A percentile compares a stretch with the other conserved stretches of the same genome.
Conservation (phyloP, 2,329 filamentous ascomycete genomes). For the Pyricularia pennisetigena region DNA sequence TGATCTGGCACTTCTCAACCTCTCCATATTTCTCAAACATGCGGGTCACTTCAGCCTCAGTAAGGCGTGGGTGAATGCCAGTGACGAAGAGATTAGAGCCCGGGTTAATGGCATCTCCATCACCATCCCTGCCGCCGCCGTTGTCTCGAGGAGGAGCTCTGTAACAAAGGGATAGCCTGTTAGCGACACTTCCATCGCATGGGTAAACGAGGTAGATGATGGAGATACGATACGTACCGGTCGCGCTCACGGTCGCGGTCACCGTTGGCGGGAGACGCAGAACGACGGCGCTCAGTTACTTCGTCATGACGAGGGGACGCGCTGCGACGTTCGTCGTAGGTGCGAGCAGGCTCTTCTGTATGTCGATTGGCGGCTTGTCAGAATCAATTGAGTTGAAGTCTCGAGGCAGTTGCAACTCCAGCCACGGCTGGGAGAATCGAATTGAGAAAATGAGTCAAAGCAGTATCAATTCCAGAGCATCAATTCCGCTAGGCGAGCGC, state of each 20-base stretch:
- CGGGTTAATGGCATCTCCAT: slow-evolving; percentile 65
- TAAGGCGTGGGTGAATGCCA: slow-evolving; percentile 87
- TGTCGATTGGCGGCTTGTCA: slow-evolving; percentile 9
- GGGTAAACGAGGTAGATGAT: not conserved
- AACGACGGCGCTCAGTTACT: slow-evolving; percentile 51
- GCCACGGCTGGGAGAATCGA: not conserved
- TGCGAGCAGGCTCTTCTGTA: slow-evolving; percentile 53
- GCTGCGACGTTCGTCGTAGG: slow-evolving; percentile 57
- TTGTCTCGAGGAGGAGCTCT: slow-evolving; percentile 40
- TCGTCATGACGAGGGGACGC: slow-evolving; percentile 58
- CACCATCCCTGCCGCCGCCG: slow-evolving; percentile 27
- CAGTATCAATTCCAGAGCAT: not conserved
- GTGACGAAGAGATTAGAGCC: slow-evolving; percentile 99
- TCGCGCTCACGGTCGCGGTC: slow-evolving; percentile 30
- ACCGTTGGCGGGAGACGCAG: slow-evolving; percentile 47
- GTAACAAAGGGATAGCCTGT: slow-evolving; percentile 24
- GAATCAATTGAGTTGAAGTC: slow-evolving; percentile 5
- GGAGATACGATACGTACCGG: not conserved
- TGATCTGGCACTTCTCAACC: slow-evolving; percentile 99
- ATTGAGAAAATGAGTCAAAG: not conserved
- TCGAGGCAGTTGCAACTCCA: not conserved
- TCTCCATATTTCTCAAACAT: slow-evolving; percentile 98
- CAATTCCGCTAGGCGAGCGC: slow-evolving; percentile 2
- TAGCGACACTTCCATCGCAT: slow-evolving; percentile 21
- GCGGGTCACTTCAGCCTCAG: slow-evolving; percentile 81